These are phyloP conservation scores for Ophiostoma ips DNA, from an alignment of 2,329 filamentous ascomycete species.

Conservation along the genomic window DNA sequence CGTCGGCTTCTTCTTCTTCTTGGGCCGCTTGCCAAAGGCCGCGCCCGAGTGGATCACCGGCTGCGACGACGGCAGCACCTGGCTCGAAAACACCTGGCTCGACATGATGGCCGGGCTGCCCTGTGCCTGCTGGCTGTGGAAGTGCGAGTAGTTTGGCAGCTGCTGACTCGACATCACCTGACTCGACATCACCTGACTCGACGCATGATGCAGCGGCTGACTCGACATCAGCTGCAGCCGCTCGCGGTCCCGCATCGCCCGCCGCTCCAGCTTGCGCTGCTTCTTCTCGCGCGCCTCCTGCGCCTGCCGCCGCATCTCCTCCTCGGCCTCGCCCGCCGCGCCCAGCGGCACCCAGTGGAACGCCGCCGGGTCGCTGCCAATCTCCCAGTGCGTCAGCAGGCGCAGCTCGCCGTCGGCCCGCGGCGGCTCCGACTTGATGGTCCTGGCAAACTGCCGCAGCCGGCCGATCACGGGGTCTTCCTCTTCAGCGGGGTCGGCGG, in stretches of 20 bases:
- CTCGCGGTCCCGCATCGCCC: conserved; percentile 14
- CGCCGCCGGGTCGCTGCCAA: conserved; percentile 21
- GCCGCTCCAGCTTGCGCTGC: conserved; percentile 18
- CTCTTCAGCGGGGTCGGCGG: not conserved
- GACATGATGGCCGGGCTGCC: not conserved
- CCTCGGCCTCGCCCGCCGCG: conserved; percentile 7
- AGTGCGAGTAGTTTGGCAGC: not conserved
- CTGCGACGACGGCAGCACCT: conserved; percentile 10
- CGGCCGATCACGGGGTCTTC: conserved; percentile 20
- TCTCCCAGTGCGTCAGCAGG: conserved; percentile 23
- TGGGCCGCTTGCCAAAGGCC: conserved; percentile 17
- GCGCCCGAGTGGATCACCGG: conserved; percentile 1
- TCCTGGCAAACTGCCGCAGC: conserved; percentile 22
- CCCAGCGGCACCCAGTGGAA: conserved; percentile 19
- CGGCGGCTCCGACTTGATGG: conserved; percentile 18
- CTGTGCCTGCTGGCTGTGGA: not conserved
- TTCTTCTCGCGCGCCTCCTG: conserved; percentile 16
- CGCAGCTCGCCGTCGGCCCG: conserved; percentile 15
- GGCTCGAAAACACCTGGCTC: conserved; percentile 10
- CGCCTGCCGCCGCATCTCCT: conserved; percentile 8
- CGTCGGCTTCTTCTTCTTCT: conserved; percentile 31
- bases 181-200: too few relatives aligned
- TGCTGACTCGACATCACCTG: too few relatives aligned
- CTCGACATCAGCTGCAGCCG: conserved; percentile 2
- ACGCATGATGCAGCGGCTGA: not conserved